These are phyloP conservation scores for Pseudogymnoascus pannorum DNA, from an alignment of 2,329 filamentous ascomycete species.

Conservation along the genomic window DNA sequence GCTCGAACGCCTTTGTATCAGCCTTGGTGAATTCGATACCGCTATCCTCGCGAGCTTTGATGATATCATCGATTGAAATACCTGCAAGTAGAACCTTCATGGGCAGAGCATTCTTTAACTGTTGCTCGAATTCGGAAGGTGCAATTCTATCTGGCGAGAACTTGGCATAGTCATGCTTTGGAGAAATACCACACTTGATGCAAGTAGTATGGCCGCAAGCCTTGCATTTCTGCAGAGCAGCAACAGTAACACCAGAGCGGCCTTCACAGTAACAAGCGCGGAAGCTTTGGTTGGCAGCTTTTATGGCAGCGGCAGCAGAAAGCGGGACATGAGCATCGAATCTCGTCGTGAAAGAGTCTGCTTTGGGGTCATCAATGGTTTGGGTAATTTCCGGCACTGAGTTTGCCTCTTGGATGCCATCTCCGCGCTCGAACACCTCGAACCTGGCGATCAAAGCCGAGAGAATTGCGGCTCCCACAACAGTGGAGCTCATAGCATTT, in stretches of 20 bases:
- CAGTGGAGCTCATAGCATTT: slow-evolving; percentile 72
- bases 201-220: slow-evolving; percentile 50
- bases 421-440: slow-evolving; percentile 10
- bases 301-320: slow-evolving; percentile 14
- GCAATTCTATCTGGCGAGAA: slow-evolving; percentile 25
- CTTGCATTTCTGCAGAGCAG: slow-evolving; percentile 39
- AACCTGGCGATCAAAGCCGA: slow-evolving; percentile 43
- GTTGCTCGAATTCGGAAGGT: slow-evolving; percentile 38
- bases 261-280: slow-evolving; percentile 53
- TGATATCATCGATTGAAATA: slow-evolving; percentile 23
- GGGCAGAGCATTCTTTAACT: slow-evolving; percentile 36
- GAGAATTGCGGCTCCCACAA: slow-evolving; percentile 58
- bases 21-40: slow-evolving; percentile 15
- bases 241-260: slow-evolving; percentile 31
- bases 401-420: not conserved
- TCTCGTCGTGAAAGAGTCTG: not conserved
- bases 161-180: slow-evolving; percentile 30
- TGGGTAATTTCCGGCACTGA: not conserved
- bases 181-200: slow-evolving; percentile 45
- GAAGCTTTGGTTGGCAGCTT: slow-evolving; percentile 28
- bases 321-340: slow-evolving; percentile 12
- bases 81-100: slow-evolving; percentile 33
- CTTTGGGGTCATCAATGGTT: not conserved
- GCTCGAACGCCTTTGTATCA: slow-evolving; percentile 25
- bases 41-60: slow-evolving; percentile 15